Evolutionary conservation across 1,284 basidiomycete genomes (phyloP).

Genomic region (Cryptococcus maquisensis): DNA sequence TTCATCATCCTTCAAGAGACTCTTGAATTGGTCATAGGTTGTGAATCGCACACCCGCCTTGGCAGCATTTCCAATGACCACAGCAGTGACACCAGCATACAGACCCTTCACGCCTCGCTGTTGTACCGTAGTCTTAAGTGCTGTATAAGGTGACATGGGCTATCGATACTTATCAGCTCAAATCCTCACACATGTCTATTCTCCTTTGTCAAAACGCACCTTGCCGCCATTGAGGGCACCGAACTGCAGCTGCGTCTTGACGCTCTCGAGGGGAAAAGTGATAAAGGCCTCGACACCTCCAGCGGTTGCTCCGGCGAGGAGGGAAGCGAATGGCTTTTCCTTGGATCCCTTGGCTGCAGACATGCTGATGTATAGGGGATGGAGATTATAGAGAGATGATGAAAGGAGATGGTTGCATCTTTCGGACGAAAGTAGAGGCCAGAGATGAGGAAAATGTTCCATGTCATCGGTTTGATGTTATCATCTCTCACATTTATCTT

Average conservation of each 20-base stretch:
- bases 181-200: not conserved
- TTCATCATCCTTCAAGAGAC: conserved; percentile 71
- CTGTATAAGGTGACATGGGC: conserved; percentile 64
- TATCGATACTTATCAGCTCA: conserved; percentile 30
- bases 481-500: not conserved
- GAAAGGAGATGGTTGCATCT: not conserved
- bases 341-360: conserved; percentile 37
- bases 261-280: conserved; percentile 75
- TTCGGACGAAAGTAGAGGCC: not conserved
- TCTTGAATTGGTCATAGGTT: conserved; percentile 91
- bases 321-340: conserved; percentile 65
- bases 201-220: conserved; percentile 19
- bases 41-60: conserved; percentile 95
- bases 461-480: not conserved
- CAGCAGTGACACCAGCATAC: conserved; percentile 79
- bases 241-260: conserved; percentile 63
- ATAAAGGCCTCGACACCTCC: conserved; percentile 79
- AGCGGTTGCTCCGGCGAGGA: conserved; percentile 87
- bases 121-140: conserved; percentile 65
- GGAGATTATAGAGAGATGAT: not conserved
- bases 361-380: not conserved
- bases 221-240: conserved; percentile 34
- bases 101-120: conserved; percentile 70
- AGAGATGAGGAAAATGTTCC: not conserved
- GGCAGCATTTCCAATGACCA: conserved; percentile 80